Percentiles rank a stretch among this genome's conserved stretches.
Evolutionary conservation across 169 alveolate genomes (phyloP).

Genomic region (Miamiensis avidus): DNA sequence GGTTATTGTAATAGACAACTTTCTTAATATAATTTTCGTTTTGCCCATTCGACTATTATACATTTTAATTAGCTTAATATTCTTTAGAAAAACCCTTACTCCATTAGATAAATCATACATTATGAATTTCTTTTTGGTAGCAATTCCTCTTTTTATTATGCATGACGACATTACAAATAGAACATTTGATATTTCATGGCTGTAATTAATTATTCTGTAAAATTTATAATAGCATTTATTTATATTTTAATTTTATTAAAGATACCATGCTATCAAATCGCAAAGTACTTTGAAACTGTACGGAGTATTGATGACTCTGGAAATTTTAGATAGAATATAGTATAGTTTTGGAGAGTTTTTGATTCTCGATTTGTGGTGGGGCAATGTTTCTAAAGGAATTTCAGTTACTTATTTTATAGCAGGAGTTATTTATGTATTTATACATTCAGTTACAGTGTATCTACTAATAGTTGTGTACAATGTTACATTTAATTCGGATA

Average conservation of each 20-base stretch:
- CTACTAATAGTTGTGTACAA: neutral
- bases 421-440: constrained; percentile 2
- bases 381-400: neutral
- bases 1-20: neutral
- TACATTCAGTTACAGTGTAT: constrained; percentile 7
- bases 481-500: constrained; percentile 10
- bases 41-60: neutral
- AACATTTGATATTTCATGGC: neutral
- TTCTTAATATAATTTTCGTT: too few species aligned
- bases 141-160: neutral
- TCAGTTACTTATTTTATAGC: neutral
- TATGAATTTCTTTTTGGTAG: neutral
- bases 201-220: too few species aligned
- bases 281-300: constrained; percentile 12
- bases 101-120: neutral
- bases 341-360: constrained; percentile 18
- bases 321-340: constrained; percentile 10
- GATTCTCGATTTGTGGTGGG: constrained; percentile 9
- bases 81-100: neutral
- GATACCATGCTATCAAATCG: constrained; percentile 19
- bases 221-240: too few species aligned
- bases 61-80: neutral
- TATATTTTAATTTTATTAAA: neutral
- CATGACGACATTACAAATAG: neutral
- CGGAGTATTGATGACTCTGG: constrained; percentile 21